These are phyloP conservation scores for Rosa lucieae DNA, from an alignment of 306 rosid genomes.

Conservation along the genomic window DNA sequence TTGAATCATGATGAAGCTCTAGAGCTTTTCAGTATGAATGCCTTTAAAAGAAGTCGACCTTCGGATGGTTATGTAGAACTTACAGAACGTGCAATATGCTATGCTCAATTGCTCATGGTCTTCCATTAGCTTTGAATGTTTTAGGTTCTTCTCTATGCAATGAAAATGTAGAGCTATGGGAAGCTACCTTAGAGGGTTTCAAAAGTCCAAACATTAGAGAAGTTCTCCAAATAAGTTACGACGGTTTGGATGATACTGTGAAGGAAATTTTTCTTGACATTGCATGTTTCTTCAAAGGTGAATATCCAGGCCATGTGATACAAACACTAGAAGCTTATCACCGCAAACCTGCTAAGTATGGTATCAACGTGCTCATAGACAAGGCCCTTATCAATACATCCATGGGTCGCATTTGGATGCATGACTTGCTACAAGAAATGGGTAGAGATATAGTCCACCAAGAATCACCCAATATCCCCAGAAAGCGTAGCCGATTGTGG, in stretches of 20 bases:
- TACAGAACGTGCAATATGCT: neutral
- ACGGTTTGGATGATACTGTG: slow-evolving; percentile 19
- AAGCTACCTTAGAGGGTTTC: neutral
- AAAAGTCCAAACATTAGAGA: no score
- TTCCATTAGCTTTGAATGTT: slow-evolving; percentile 40
- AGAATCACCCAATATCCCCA: slow-evolving; percentile 14
- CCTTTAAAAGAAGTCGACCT: neutral
- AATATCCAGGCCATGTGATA: slow-evolving; percentile 4
- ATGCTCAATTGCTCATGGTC: neutral
- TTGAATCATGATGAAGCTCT: neutral
- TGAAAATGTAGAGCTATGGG: slow-evolving; percentile 8
- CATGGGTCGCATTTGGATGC: slow-evolving; percentile 18
- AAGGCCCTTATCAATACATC: slow-evolving; percentile 20
- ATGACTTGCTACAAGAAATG: slow-evolving; percentile 37
- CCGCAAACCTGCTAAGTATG: neutral
- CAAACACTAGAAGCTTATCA: slow-evolving; percentile 32
- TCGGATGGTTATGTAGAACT: neutral
- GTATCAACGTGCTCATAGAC: slow-evolving; percentile 20
- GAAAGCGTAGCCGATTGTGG: slow-evolving; percentile 31
- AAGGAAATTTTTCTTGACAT: slow-evolving; percentile 30
- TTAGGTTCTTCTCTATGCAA: slow-evolving; percentile 41
- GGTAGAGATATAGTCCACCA: slow-evolving; percentile 34
- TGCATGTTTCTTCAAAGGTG: slow-evolving; percentile 37
- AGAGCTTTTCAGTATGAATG: slow-evolving; percentile 1
- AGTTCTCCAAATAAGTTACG: no score